Base-by-base conservation (phyloP, 306 rosid genomes). In the Acacia acuminata region DNA sequence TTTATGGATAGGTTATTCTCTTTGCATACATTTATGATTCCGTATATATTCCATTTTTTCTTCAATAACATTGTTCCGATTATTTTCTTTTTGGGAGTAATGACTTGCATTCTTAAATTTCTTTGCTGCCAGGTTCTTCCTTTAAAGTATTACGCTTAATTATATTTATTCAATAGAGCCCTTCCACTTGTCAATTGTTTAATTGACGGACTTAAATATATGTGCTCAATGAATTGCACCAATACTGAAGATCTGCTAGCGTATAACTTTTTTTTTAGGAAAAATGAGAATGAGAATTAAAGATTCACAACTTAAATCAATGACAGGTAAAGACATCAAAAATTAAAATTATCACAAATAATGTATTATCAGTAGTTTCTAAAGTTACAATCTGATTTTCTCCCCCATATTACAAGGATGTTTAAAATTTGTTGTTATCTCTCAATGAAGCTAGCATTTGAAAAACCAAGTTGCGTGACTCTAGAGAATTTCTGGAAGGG, bases 1-100 rank as follows among this genome's bases (percentile, higher is more conserved):
- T 84, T 84, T 75, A 76, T 94, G 97, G 95, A 87, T 90, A 88
- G 97, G 97, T 93, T 75, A 17, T 68, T 53, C 81, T 84, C 75
- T 69, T 19, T 27, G 10, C 7, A 71, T 45, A 19, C 14, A 12
- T 56, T 63, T 16, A 48, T 42, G 34, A 10, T 42, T 6, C 20
- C 53, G 15, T 11, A n/a, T 40, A 20, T 9, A 38, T 68, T 68
- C 27, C 25, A 8, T 36, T 19, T 10, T 67, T 67, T 67, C 47
- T 34, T 38, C 27, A 3, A 8, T 36, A 19, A 38, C 48, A 65
- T 50, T 68, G 5, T 38, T 38, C 48, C 38, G 27, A 68, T 36
- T 3, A 27, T 38, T 68, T 32, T 68, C 11, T 9, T 68, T 36
- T 17, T 9, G 16, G 67, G 25, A 20, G 25, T 27, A 68, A n/a